phyloP scores from a whole-genome alignment of 495 filamentous ascomycete species.

The Usnea hakonensis region DNA sequence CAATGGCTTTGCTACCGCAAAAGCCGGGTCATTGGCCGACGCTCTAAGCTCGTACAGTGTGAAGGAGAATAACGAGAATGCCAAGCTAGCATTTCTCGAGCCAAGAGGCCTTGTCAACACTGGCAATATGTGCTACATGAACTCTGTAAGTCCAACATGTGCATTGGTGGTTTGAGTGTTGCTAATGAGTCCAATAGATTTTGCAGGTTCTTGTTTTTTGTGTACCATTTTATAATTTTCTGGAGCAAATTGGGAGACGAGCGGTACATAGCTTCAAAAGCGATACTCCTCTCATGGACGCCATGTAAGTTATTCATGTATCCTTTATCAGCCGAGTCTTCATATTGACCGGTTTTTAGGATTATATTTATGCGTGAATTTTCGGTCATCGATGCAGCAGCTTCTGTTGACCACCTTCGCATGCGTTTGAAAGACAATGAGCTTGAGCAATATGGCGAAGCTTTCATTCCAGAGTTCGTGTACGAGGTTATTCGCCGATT shows the following conservation, averaged over 20 bases:
- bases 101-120: constrained; percentile 94
- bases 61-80: constrained; percentile 45
- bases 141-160: constrained; percentile 62
- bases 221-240: constrained; percentile 86
- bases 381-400: constrained; percentile 69
- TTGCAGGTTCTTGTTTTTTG: constrained; percentile 90
- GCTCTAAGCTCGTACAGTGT: constrained; percentile 60
- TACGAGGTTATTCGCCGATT: constrained; percentile 85
- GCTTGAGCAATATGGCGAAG: constrained; percentile 81
- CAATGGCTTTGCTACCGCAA: constrained; percentile 44
- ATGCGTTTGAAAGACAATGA: constrained; percentile 70
- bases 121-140: constrained; percentile 99
- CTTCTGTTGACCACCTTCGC: constrained; percentile 63
- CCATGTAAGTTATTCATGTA: constrained; percentile 59
- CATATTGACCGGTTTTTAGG: constrained; percentile 37
- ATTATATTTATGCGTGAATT: constrained; percentile 97
- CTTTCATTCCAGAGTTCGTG: constrained; percentile 90
- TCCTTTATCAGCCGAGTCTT: neutral
- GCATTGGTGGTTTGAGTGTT: neutral
- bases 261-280: constrained; percentile 88
- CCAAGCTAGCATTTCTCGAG: constrained; percentile 76
- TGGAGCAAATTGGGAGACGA: constrained; percentile 77
- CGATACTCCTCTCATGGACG: constrained; percentile 87
- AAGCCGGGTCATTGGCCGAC: constrained; percentile 60
- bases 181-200: constrained; percentile 46